Evolutionary conservation across 371 early-diverging fungal species (phyloP), one percentile per base, ranked within the genome.

Genomic region (Vairimorpha ceranae): DNA sequence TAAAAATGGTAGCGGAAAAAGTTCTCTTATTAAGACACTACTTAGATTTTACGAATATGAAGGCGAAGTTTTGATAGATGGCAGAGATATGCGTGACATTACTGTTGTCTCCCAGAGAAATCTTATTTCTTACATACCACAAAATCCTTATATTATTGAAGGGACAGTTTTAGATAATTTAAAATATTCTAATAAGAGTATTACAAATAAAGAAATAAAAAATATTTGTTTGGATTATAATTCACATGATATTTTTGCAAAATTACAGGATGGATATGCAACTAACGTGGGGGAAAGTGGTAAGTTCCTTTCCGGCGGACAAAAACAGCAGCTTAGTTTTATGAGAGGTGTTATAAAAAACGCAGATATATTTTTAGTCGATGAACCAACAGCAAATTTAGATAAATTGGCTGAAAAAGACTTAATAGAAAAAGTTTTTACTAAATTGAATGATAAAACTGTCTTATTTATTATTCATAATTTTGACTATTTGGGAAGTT

Each of bases 401-500:
- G 89, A 88, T 76, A 67, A 86, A 7, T 88, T 90, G 76, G 88
- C 89, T 36, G 98, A 97, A 82, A 88, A 87, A 72, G 78, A 90
- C 21, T 91, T 96, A 2, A 92, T 94, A 77, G 86, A 86, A 1
- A 93, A 92, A 0, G 81, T 95, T 35, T 90, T 91, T 75, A 84
- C 80, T 29, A 70, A 88, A 36, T 87, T 88, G 86, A 74, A 84
- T 21, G 87, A 87, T 36, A 85, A 88, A 51, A 90, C 90, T 1
- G 88, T 88, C 2, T 87, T 97, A 59, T 89, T 92, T 3, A 89
- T 94, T 78, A 93, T 94, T 0, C 94, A 94, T 82, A 88, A 94
- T 27, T 82, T 94, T 41, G 85, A 87, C 8, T 88, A 89, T 10
- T 88, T 91, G 61, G 80, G 86, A 33, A 79, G 85, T 41, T 90